Conservation (phyloP, 192 early-diverging fungal genomes). For the Gorgonomyces haynaldii region DNA sequence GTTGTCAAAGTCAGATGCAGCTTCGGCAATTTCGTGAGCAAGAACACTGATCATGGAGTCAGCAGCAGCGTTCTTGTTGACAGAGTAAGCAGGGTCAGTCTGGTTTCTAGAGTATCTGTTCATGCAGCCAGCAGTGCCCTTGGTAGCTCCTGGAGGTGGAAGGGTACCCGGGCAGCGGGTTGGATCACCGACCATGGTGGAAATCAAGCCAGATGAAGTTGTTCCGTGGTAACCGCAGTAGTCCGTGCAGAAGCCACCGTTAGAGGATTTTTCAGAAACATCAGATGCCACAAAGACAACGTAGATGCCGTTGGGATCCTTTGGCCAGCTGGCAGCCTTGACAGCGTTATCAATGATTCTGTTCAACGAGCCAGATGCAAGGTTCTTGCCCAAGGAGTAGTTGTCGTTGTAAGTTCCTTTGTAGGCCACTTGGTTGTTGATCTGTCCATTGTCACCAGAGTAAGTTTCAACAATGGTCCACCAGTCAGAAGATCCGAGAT, state of each 20-base stretch:
- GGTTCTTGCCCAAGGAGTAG: conserved; percentile 6
- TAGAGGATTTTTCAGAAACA: conserved; percentile 1
- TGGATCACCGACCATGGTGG: conserved; percentile 6
- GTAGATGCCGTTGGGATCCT: conserved; percentile 7
- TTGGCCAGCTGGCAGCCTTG: not conserved
- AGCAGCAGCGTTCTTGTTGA: conserved; percentile 3
- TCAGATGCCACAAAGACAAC: not conserved
- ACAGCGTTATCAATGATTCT: conserved; percentile 7
- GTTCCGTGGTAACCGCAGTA: conserved; percentile 7
- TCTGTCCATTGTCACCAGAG: conserved; percentile 1
- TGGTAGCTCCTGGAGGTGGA: conserved; percentile 2
- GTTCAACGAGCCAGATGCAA: not conserved
- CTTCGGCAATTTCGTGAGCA: conserved; percentile 8
- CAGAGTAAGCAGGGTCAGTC: conserved; percentile 2
- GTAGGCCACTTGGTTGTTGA: conserved; percentile 1
- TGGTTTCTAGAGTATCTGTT: conserved; percentile 8
- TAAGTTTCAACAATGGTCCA: conserved; percentile 2
- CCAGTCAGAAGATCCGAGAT: conserved; percentile 4
- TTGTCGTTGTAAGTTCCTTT: conserved; percentile 4
- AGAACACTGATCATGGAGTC: conserved; percentile 5
- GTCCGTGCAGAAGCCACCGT: conserved; percentile 9
- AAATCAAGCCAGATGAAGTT: not conserved
- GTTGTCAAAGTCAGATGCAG: conserved; percentile 7
- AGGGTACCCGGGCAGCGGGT: conserved; percentile 8
- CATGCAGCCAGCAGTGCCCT: conserved; percentile 7